These are phyloP conservation scores for Vicia villosa DNA, from an alignment of 306 rosid species.

Conservation along the genomic window DNA sequence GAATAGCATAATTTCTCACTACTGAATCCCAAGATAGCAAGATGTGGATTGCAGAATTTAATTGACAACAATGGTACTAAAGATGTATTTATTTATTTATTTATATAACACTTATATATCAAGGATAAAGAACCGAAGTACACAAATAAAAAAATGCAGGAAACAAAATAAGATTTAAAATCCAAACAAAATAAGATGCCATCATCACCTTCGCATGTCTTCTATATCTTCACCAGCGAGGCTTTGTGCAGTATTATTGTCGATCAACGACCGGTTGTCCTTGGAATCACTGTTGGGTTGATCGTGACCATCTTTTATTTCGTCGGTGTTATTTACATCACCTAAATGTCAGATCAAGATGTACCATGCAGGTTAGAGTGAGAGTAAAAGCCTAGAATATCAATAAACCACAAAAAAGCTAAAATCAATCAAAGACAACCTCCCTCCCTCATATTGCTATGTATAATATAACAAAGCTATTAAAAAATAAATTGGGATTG, in stretches of 20 bases:
- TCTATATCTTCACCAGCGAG: constrained; percentile 85
- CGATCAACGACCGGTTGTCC: constrained; percentile 75
- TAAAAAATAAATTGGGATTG: too few relatives aligned
- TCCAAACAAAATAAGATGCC: constrained; percentile 4
- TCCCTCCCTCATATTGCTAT: not conserved
- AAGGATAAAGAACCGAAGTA: not conserved
- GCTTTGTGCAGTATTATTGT: constrained; percentile 85
- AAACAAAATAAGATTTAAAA: not conserved
- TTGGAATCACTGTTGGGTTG: constrained; percentile 50
- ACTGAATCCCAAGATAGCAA: too few relatives aligned
- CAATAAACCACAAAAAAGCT: not conserved
- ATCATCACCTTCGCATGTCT: constrained; percentile 77
- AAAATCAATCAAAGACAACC: not conserved
- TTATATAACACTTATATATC: not conserved
- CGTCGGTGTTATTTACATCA: constrained; percentile 37
- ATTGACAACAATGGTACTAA: constrained; percentile 1
- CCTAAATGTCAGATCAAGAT: constrained; percentile 39
- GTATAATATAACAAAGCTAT: too few relatives aligned
- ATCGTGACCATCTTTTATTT: constrained; percentile 42
- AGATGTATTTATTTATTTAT: not conserved
- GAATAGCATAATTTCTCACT: constrained; percentile 14
- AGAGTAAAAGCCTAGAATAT: not conserved
- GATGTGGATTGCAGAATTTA: constrained; percentile 14
- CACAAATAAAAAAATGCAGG: constrained; percentile 10
- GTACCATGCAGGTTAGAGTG: not conserved